These are phyloP conservation scores for Colletotrichum sp. DNA, from an alignment of 2,329 filamentous ascomycete genomes.

Conservation along the genomic window DNA sequence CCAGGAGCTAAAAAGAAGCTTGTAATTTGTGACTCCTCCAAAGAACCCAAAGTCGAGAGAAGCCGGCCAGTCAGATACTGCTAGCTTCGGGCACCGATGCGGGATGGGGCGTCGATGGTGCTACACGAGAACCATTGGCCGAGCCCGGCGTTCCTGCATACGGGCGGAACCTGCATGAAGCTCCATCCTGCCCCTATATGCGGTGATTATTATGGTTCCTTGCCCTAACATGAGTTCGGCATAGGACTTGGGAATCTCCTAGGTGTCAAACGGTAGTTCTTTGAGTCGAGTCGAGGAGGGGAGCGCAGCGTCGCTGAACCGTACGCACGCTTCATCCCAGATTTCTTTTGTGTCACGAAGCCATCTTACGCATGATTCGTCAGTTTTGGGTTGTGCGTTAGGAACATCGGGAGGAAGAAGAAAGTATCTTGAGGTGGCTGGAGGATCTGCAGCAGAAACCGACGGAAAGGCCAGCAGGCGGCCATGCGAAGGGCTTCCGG, in stretches of 20 bases:
- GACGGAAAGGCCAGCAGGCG: background rate
- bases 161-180: conserved; percentile 11
- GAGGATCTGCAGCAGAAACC: background rate
- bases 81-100: background rate
- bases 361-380: background rate
- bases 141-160: conserved; percentile 14
- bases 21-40: background rate
- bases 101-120: background rate
- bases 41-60: background rate
- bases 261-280: background rate
- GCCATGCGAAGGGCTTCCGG: background rate
- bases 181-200: conserved; percentile 7
- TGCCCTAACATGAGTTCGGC: background rate
- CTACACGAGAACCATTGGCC: background rate
- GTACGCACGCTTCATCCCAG: background rate
- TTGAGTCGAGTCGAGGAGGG: background rate
- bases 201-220: background rate
- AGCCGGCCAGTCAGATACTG: background rate
- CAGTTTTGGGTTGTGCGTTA: background rate
- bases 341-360: background rate
- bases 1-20: background rate
- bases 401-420: background rate
- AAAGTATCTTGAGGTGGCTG: background rate
- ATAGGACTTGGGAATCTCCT: background rate
- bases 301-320: background rate